Evolutionary conservation across 352 stramenopile species (phyloP).

Genomic region (Phytopythium cucurbitacearum): DNA sequence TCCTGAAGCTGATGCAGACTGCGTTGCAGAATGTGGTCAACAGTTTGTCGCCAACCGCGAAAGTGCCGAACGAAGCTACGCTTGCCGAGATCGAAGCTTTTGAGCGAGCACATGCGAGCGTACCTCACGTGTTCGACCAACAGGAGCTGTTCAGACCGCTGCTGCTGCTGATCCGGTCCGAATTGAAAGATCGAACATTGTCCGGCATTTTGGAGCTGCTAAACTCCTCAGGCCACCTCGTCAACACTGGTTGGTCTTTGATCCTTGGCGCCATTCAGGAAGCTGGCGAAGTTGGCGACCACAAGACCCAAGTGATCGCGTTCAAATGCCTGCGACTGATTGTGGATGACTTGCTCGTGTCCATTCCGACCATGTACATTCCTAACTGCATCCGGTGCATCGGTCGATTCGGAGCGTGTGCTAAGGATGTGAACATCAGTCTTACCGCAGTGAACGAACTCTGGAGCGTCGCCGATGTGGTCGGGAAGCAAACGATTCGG

Average conservation of each 20-base stretch:
- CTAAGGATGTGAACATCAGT: conserved; percentile 97
- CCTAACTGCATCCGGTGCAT: conserved; percentile 90
- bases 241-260: conserved; percentile 66
- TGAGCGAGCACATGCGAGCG: conserved; percentile 17
- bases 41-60: conserved; percentile 45
- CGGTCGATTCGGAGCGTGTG: conserved; percentile 89
- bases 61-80: conserved; percentile 30
- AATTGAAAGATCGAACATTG: conserved; percentile 74
- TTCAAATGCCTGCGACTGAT: conserved; percentile 97
- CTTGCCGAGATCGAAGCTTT: conserved; percentile 46
- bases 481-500: conserved; percentile 54
- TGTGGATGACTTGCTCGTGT: conserved; percentile 94
- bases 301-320: conserved; percentile 74
- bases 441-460: conserved; percentile 96
- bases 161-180: conserved; percentile 52
- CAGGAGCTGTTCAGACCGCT: conserved; percentile 64
- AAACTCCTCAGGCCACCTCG: conserved; percentile 68
- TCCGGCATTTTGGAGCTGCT: conserved; percentile 72
- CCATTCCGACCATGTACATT: conserved; percentile 68
- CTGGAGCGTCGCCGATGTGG: conserved; percentile 91
- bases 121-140: conserved; percentile 61
- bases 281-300: conserved; percentile 58
- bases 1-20: conserved; percentile 76
- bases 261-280: conserved; percentile 64
- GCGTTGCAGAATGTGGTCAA: conserved; percentile 63